Evolutionary conservation across 441 rosid genomes (phyloP).

Genomic region (Hura crepitans): DNA sequence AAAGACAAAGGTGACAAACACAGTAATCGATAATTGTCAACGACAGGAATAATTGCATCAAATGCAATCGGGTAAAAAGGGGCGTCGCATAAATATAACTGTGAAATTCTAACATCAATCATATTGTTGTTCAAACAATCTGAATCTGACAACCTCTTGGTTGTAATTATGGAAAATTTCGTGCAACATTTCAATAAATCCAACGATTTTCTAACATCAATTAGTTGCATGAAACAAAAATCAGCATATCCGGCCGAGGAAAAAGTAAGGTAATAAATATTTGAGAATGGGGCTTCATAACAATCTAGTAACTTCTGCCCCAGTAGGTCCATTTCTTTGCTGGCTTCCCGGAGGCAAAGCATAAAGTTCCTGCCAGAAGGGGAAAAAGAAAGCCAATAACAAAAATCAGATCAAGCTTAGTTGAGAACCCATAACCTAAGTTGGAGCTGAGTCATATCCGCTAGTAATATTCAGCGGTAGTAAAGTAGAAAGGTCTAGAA

Average conservation of each 20-base stretch:
- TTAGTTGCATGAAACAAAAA: slow-evolving; percentile 14
- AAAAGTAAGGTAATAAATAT: not conserved
- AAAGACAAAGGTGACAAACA: not conserved
- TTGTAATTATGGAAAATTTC: not conserved
- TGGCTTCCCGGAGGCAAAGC: slow-evolving; percentile 91
- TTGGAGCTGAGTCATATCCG: not conserved
- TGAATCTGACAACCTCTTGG: not conserved
- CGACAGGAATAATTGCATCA: no score
- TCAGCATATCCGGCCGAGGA: not conserved
- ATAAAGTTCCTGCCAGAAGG: slow-evolving; percentile 60
- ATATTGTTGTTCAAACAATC: not conserved
- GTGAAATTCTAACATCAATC: no score
- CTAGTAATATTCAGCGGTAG: no score
- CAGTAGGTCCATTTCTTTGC: slow-evolving; percentile 92
- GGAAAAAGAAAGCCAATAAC: not conserved
- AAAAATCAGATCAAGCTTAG: not conserved
- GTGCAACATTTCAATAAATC: not conserved
- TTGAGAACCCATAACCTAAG: not conserved
- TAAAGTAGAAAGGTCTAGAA: not conserved
- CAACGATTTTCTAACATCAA: not conserved
- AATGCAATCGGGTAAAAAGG: not conserved
- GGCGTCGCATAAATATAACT: not conserved
- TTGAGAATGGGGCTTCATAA: not conserved
- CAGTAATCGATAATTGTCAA: no score
- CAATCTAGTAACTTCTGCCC: slow-evolving; percentile 85